Conservation (phyloP, 768 basidiomycete genomes). For the Roridomyces roridus region DNA sequence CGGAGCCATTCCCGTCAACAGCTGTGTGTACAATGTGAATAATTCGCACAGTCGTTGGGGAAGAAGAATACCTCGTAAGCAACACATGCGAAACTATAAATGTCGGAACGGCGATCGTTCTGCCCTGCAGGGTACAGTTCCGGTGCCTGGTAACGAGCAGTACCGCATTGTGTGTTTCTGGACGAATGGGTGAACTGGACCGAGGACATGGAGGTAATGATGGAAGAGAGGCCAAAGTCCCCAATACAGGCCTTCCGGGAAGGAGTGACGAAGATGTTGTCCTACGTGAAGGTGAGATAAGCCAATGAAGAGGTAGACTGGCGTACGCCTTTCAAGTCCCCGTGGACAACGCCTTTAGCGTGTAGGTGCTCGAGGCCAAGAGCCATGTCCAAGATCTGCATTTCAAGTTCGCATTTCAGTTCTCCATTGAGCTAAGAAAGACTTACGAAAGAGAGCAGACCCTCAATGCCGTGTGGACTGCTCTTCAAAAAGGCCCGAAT, state of each 20-base stretch:
- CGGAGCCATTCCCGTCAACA: background rate
- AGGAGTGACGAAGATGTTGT: conserved; percentile 51
- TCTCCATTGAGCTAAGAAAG: background rate
- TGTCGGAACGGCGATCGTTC: conserved; percentile 34
- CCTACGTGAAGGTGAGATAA: conserved; percentile 29
- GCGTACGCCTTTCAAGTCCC: conserved; percentile 26
- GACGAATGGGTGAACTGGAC: conserved; percentile 26
- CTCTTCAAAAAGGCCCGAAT: conserved; percentile 24
- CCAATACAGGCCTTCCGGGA: conserved; percentile 50
- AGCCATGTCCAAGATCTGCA: conserved; percentile 23
- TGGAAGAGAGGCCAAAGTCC: conserved; percentile 52
- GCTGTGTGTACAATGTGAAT: background rate
- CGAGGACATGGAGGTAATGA: conserved; percentile 25
- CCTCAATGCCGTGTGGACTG: background rate
- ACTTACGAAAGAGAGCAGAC: conserved; percentile 11
- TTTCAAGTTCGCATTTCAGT: background rate
- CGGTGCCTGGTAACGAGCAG: conserved; percentile 42
- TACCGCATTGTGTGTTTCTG: conserved; percentile 30
- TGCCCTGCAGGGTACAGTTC: conserved; percentile 36
- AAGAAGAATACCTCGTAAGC: conserved; percentile 37
- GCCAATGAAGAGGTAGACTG: no score
- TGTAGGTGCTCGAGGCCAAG: conserved; percentile 26
- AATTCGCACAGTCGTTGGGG: background rate
- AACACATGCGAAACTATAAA: conserved; percentile 48
- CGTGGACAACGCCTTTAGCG: conserved; percentile 19